Conservation (phyloP, 1,284 basidiomycete species). For the Austroboletus niveus region DNA sequence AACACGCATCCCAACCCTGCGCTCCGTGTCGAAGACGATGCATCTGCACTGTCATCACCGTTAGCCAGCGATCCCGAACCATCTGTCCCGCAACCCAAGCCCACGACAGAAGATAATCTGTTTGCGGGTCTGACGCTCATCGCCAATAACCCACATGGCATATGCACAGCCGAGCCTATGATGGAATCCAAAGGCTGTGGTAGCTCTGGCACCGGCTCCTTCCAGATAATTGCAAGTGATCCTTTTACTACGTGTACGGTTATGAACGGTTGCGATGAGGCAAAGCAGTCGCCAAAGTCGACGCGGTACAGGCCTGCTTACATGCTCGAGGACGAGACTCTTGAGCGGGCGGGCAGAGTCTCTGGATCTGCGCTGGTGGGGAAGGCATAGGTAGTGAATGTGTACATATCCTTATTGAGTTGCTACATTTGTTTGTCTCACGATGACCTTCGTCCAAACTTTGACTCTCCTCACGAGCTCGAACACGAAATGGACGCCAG, state of each 20-base stretch:
- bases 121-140: conserved; percentile 22
- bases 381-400: conserved; percentile 1
- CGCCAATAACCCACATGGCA: conserved; percentile 20
- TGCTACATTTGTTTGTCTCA: background rate
- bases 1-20: conserved; percentile 94
- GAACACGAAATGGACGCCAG: conserved; percentile 40
- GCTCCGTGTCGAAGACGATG: conserved; percentile 45
- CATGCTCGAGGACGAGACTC: conserved; percentile 69
- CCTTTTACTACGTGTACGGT: conserved; percentile 17
- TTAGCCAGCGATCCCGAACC: conserved; percentile 21
- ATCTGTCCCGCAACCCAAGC: background rate
- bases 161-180: conserved; percentile 20
- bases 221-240: conserved; percentile 23
- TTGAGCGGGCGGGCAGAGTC: conserved; percentile 72
- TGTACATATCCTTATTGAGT: background rate
- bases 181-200: background rate
- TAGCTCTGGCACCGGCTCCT: conserved; percentile 8
- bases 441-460: conserved; percentile 20
- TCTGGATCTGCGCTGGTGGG: conserved; percentile 13
- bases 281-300: conserved; percentile 6
- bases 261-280: conserved; percentile 2
- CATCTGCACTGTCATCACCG: conserved; percentile 12
- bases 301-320: conserved; percentile 72
- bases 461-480: conserved; percentile 21
- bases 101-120: background rate